phyloP scores from a whole-genome alignment of 2,329 filamentous ascomycete genomes.

The Aspergillus melleus region DNA sequence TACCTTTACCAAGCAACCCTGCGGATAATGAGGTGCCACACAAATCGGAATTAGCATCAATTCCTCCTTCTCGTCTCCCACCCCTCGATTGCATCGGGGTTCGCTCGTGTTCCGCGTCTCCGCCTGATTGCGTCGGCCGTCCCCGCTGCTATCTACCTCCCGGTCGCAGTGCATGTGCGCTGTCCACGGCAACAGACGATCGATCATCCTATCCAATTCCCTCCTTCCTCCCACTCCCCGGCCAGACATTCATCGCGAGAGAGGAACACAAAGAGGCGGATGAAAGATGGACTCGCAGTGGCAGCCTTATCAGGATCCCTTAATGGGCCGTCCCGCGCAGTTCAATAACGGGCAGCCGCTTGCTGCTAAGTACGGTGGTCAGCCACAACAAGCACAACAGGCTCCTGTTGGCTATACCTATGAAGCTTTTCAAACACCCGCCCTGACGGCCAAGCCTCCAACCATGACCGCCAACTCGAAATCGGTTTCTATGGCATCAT shows the following conservation, averaged over 20 bases:
- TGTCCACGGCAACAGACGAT: slow-evolving; percentile 26
- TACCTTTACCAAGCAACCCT: slow-evolving; percentile 14
- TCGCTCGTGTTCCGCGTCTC: slow-evolving; percentile 17
- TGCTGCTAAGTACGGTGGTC: slow-evolving; percentile 50
- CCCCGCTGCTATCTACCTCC: slow-evolving; percentile 28
- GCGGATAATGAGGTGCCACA: slow-evolving; percentile 27
- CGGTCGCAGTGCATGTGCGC: slow-evolving; percentile 33
- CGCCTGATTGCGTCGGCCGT: slow-evolving; percentile 28
- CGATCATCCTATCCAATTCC: slow-evolving; percentile 9
- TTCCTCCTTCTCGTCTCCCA: slow-evolving; percentile 16
- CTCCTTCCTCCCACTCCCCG: slow-evolving; percentile 1
- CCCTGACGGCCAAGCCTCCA: slow-evolving; percentile 32
- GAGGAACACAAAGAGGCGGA: slow-evolving; percentile 15
- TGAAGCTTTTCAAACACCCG: slow-evolving; percentile 61
- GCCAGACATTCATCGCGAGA: neutral
- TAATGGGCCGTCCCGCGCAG: slow-evolving; percentile 63
- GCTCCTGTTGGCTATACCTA: slow-evolving; percentile 64
- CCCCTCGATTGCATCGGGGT: slow-evolving; percentile 19
- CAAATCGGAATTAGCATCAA: slow-evolving; percentile 22
- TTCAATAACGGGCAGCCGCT: slow-evolving; percentile 59
- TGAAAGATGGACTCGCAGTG: slow-evolving; percentile 60
- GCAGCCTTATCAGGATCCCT: slow-evolving; percentile 65
- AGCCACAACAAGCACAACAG: slow-evolving; percentile 47
- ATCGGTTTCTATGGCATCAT: slow-evolving; percentile 57
- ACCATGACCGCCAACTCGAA: slow-evolving; percentile 44